Evolutionary conservation across 805 yeast species (phyloP).

Genomic region (Pichia cabralensis): DNA sequence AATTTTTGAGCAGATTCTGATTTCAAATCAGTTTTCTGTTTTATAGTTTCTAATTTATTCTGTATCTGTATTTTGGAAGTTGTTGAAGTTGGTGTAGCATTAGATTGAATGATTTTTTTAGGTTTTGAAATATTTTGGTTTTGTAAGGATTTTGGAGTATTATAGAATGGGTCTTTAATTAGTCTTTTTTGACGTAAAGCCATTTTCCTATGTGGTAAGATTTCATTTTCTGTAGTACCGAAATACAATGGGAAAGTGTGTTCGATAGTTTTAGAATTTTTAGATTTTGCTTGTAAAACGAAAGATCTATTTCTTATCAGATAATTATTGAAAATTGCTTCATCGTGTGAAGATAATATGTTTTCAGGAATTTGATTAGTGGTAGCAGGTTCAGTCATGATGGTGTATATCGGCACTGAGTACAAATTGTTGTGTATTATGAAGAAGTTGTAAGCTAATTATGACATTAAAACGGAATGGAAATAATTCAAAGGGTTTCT

Average conservation of each 20-base stretch:
- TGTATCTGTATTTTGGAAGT: not conserved
- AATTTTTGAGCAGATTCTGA: not conserved
- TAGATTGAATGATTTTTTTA: not conserved
- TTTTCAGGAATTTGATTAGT: not conserved
- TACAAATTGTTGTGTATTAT: no score
- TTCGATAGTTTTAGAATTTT: constrained; percentile 11
- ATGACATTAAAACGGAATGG: no score
- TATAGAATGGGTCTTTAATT: no score
- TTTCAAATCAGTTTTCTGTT: no score
- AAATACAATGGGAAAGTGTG: constrained; percentile 22
- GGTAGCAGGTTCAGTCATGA: not conserved
- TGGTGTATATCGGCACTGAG: no score
- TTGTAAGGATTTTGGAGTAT: not conserved
- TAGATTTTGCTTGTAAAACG: constrained; percentile 9
- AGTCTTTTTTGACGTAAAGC: constrained; percentile 18
- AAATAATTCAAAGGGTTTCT: no score
- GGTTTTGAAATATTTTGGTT: not conserved
- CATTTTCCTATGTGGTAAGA: constrained; percentile 16
- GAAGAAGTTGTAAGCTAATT: no score
- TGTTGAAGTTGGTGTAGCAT: not conserved
- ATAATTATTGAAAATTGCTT: constrained; percentile 21
- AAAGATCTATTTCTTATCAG: constrained; percentile 14
- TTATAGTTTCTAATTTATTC: not conserved
- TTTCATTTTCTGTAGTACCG: constrained; percentile 25
- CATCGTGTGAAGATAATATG: constrained; percentile 15